Evolutionary conservation across 2,329 filamentous ascomycete species (phyloP), one percentile per base, ranked within the genome.

Genomic region (Aspergillus caelatus): DNA sequence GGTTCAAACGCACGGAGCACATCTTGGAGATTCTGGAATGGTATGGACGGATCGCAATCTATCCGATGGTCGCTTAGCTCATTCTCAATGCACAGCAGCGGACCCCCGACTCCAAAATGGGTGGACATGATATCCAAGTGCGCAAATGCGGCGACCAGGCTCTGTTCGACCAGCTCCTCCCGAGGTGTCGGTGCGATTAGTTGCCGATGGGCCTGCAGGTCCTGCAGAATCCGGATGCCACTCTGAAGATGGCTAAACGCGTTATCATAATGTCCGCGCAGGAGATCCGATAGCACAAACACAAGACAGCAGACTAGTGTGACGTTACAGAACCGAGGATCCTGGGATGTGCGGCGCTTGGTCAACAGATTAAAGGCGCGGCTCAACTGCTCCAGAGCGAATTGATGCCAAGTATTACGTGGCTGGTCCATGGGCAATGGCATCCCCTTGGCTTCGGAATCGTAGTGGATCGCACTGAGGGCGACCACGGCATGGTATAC

Each of bases 221-320:
- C 55, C 11, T 34, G 34, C 1, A 62, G 28, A 10, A 62, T 62
- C 14, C 23, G 46, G 8, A 62, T 14, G 1, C 60, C 60, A 9
- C 45, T 34, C 5, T 36, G 55, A 1, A 62, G 48, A 28, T 62
- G 56, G 16, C 8, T 12, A 5, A 62, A 53, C 3, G 60, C 45
- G 12, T 14, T 5, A 1, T 53, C 41, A 43, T 62, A 62, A 0
- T 58, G 34, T 1, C 48, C 45, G 26, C 30, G 45, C 6, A 62
- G 28, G 6, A 50, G 11, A 2, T 58, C 48, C 2, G 12, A 26
- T 21, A 62, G 21, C 0, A 58, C 19, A n/a, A 62, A 62, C 8
- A 62, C 11, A n/a, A 62, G 28, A 4, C 60, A 58, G 21, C 55
- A 62, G 16, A 58, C 43, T 1, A 62, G n/a, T 2, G 56, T 62